Base-by-base conservation (phyloP, 2,329 filamentous ascomycete genomes). In the Microdochium trichocladiopsis region DNA sequence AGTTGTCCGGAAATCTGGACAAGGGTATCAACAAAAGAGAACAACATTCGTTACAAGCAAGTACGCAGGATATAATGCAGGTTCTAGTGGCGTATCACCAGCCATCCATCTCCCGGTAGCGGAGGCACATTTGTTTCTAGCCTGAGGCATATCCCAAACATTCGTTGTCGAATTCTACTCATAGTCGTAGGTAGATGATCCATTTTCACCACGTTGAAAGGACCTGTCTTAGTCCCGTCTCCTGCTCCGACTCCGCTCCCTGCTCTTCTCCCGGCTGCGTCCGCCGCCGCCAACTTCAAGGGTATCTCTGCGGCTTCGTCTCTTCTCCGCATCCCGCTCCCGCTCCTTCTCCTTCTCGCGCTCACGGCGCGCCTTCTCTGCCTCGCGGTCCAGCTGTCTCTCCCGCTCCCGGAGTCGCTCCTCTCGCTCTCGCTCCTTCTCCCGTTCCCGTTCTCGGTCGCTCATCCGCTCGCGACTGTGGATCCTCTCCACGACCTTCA, bases 401-500 rank as follows among this genome's bases (percentile, higher is more conserved):
- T 48, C 47, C 25, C 23, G 25, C 22, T 48, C 47, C 47, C 47
- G 22, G 8, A 25, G 12, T 12, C 47, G 22, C 24, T 48, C 47
- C 25, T 48, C 47, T 4, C 45, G 14, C 23, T 47, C 45, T 6
- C 47, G 47, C 37, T 45, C 37, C 16, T 22, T n/a, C 37, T 58
- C 57, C 49, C 48, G 9, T 37, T 57, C 53, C 25, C 51, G 52
- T 36, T 60, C 55, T 12, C 50, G 51, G n/a, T 52, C 49, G 31
- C 36, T 53, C 21, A 53, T 48, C 47, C 52, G 51, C 33, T 57
- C 55, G 10, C 28, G 25, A 18, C 48, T 36, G 10, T 22, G 50
- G 18, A 55, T 53, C 21, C 51, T 28, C 47, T 58, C 51, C 36
- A 82, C 74, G 45, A 69, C 68, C 63, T 77, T 75, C 52, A 85